phyloP scores from a whole-genome alignment of 208 protist genomes.

The Crithidia brevicula region DNA sequence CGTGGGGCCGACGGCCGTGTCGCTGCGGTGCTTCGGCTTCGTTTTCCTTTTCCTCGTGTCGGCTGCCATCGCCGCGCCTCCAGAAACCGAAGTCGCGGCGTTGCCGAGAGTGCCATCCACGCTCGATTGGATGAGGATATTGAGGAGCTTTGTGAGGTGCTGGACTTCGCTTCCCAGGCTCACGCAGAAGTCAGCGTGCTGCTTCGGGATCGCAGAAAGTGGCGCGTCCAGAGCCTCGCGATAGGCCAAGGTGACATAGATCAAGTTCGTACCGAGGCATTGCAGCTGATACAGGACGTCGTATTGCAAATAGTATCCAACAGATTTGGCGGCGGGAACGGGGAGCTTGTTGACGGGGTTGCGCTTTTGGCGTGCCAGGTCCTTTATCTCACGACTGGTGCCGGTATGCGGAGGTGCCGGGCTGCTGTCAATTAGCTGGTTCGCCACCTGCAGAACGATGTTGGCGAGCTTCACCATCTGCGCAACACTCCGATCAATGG shows the following conservation, averaged over 20 bases:
- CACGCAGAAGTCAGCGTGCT: constrained; percentile 72
- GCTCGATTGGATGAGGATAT: constrained; percentile 82
- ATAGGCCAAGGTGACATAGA: constrained; percentile 66
- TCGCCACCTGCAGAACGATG: constrained; percentile 80
- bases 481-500: constrained; percentile 40
- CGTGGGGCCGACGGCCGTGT: not conserved
- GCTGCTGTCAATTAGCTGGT: constrained; percentile 61
- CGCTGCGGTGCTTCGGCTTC: not conserved
- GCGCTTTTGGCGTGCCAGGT: constrained; percentile 36
- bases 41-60: not conserved
- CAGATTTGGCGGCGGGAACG: constrained; percentile 46
- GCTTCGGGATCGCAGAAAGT: constrained; percentile 49
- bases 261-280: constrained; percentile 71
- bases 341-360: constrained; percentile 81
- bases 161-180: constrained; percentile 56
- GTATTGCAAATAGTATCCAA: constrained; percentile 75
- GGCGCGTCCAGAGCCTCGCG: constrained; percentile 56
- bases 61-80: not conserved
- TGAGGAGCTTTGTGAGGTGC: constrained; percentile 64
- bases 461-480: constrained; percentile 61
- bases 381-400: constrained; percentile 38
- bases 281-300: constrained; percentile 89
- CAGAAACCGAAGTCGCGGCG: constrained; percentile 8
- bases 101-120: constrained; percentile 59
- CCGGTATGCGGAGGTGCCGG: constrained; percentile 27